phyloP scores from a whole-genome alignment of 2,329 filamentous ascomycete genomes.

The Fusarium sp. region DNA sequence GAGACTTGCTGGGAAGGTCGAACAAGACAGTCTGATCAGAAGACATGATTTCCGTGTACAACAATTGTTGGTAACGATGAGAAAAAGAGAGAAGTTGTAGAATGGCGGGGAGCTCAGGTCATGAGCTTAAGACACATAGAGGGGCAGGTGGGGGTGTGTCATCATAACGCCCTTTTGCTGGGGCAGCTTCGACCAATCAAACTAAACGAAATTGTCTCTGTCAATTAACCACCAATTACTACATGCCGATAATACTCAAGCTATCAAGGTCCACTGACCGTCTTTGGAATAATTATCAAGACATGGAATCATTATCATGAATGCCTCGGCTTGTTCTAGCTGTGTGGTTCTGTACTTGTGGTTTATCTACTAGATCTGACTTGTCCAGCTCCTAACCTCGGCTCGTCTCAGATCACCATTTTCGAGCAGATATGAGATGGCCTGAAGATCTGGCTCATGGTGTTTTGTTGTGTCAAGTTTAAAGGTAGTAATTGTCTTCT shows the following conservation, averaged over 20 bases:
- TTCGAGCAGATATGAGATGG: background rate
- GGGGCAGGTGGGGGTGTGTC: slow-evolving; percentile 27
- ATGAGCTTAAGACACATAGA: slow-evolving; percentile 9
- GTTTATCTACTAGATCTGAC: background rate
- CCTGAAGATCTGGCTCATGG: background rate
- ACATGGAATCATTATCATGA: background rate
- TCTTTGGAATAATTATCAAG: background rate
- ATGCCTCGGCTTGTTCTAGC: background rate
- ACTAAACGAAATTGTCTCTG: background rate
- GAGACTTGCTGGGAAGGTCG: slow-evolving; percentile 69
- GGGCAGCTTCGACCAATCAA: background rate
- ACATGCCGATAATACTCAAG: background rate
- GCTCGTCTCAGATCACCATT: background rate
- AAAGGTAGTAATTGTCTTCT: background rate
- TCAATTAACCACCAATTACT: background rate
- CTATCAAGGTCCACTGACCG: background rate
- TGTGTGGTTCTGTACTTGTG: background rate
- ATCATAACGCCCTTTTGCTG: slow-evolving; percentile 2
- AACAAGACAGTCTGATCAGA: slow-evolving; percentile 64
- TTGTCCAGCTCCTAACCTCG: background rate
- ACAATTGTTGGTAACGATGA: background rate
- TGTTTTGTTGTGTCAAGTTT: background rate
- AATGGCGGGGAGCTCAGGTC: background rate
- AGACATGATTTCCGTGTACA: slow-evolving; percentile 42
- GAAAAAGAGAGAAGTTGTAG: background rate